phyloP scores from a whole-genome alignment of 2,329 filamentous ascomycete genomes.

The Arachnopeziza araneosa region DNA sequence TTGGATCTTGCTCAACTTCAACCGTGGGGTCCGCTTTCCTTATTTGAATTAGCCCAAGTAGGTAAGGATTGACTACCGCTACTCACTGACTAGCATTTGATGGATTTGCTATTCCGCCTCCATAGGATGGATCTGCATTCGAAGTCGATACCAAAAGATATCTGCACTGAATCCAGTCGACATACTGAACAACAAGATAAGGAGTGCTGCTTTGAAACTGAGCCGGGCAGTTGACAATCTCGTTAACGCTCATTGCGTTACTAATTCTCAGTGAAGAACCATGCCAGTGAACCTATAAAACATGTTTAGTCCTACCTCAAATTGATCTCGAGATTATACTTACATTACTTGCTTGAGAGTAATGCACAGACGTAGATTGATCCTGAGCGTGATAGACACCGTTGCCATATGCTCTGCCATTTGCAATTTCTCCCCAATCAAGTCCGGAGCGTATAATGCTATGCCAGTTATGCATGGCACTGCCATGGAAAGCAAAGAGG shows the following conservation, averaged over 20 bases:
- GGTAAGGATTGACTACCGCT: not conserved
- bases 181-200: conserved; percentile 65
- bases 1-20: conserved; percentile 24
- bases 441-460: conserved; percentile 80
- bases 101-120: not conserved
- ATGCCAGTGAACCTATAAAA: conserved; percentile 48
- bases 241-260: conserved; percentile 68
- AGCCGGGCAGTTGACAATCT: conserved; percentile 70
- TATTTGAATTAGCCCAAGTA: not conserved
- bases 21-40: not conserved
- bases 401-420: conserved; percentile 70
- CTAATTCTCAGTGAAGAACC: conserved; percentile 57
- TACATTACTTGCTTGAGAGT: conserved; percentile 12
- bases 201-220: conserved; percentile 52
- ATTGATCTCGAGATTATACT: conserved; percentile 3
- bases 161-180: conserved; percentile 86
- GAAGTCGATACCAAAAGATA: conserved; percentile 62
- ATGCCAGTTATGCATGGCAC: conserved; percentile 74
- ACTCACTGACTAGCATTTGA: not conserved
- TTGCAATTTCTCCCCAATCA: conserved; percentile 54
- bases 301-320: not conserved
- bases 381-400: conserved; percentile 74
- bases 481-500: conserved; percentile 85
- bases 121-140: not conserved
- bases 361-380: conserved; percentile 45